Conservation (phyloP, 129 eudicot genomes). For the Oenanthe sinensis region DNA sequence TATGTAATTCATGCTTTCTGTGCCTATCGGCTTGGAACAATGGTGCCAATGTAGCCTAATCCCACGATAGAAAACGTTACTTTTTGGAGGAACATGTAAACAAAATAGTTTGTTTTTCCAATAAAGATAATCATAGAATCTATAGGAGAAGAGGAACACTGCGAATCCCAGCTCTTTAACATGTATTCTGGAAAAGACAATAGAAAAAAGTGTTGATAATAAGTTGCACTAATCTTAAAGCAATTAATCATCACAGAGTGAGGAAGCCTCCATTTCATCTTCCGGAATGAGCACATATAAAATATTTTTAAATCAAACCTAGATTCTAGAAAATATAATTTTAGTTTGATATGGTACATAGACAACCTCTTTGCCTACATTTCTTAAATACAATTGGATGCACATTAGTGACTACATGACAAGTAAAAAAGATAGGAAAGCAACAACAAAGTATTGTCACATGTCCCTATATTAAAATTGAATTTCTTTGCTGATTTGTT, state of each 20-base stretch:
- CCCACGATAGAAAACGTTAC: constrained; percentile 80
- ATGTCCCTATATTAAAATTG: constrained; percentile 63
- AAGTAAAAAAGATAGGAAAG: background rate
- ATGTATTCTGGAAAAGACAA: constrained; percentile 38
- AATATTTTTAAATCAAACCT: background rate
- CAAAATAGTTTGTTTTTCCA: constrained; percentile 60
- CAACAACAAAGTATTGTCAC: constrained; percentile 20
- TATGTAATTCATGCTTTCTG: constrained; percentile 1
- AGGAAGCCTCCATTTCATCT: background rate
- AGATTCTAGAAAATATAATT: background rate
- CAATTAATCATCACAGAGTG: background rate
- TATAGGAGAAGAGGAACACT: constrained; percentile 59
- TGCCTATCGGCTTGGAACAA: constrained; percentile 40
- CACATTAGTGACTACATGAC: background rate
- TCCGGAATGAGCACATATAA: background rate
- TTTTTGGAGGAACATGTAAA: constrained; percentile 81
- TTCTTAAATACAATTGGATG: background rate
- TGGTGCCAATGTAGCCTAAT: constrained; percentile 80
- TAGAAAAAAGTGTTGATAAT: background rate
- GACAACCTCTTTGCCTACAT: background rate
- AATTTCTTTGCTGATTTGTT: constrained; percentile 40
- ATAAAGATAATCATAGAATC: constrained; percentile 68
- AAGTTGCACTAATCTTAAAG: background rate
- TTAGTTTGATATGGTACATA: background rate
- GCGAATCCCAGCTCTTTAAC: constrained; percentile 69